phyloP scores from a whole-genome alignment of 805 yeast species.

The Barnettozyma sucrosica region DNA sequence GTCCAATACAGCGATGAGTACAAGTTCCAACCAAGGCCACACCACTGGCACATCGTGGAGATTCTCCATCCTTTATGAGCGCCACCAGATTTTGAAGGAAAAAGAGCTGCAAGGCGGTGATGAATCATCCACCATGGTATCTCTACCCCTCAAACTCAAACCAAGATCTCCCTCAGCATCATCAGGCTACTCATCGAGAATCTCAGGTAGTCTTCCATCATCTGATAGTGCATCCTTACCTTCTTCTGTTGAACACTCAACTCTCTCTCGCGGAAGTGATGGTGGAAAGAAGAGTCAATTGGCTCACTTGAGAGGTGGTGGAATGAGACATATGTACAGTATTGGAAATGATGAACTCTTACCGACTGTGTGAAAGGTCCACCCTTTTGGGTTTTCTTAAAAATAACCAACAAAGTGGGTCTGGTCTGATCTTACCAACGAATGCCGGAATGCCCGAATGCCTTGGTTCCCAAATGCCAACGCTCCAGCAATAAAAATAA shows the following conservation, averaged over 20 bases:
- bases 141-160: background rate
- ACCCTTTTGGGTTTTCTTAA: too few species aligned
- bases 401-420: too few species aligned
- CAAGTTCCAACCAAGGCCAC: background rate
- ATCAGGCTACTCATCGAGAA: background rate
- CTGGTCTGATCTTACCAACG: too few species aligned
- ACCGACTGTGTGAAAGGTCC: background rate
- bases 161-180: background rate
- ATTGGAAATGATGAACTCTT: background rate
- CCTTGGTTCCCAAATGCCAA: too few species aligned
- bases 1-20: background rate
- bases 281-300: background rate
- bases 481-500: too few species aligned
- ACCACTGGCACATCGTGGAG: constrained; percentile 21
- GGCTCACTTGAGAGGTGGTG: background rate
- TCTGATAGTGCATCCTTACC: background rate
- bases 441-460: too few species aligned
- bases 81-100: constrained; percentile 5
- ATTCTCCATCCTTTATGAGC: constrained; percentile 17
- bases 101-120: background rate
- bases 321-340: background rate
- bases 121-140: background rate
- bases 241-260: background rate
- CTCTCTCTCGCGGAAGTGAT: background rate
- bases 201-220: background rate